Evolutionary conservation across 768 basidiomycete species (phyloP).

Genomic region (Tylopilus sp.): DNA sequence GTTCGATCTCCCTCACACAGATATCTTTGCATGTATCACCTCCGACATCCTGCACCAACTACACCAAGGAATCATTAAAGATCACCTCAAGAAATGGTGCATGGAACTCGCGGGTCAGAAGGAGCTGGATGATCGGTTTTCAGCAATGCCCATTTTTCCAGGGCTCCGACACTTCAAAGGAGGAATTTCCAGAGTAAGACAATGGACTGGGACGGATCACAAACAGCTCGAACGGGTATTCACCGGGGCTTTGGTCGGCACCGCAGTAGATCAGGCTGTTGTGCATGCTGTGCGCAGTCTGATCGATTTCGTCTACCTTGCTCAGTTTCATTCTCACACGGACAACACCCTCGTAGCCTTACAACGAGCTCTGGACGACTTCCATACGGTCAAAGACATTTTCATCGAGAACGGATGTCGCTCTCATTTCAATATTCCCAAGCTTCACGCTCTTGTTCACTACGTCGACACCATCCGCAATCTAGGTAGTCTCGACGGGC

Average conservation of each 20-base stretch:
- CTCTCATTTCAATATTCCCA: background rate
- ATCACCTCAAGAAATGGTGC: conserved; percentile 3
- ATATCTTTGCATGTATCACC: background rate
- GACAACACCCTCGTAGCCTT: background rate
- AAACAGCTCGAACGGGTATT: background rate
- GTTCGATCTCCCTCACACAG: background rate
- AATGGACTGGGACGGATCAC: background rate
- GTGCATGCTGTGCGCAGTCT: background rate
- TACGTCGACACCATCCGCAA: background rate
- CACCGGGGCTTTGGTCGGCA: background rate
- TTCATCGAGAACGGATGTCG: background rate
- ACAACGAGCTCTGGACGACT: background rate
- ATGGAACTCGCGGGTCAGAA: fast-evolving
- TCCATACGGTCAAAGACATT: background rate
- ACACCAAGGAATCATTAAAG: background rate
- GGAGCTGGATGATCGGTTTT: background rate
- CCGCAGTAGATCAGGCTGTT: background rate
- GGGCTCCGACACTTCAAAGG: background rate
- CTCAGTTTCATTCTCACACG: background rate
- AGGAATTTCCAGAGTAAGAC: background rate
- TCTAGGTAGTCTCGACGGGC: background rate
- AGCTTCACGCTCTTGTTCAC: background rate
- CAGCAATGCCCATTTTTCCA: background rate
- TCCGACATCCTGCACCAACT: conserved; percentile 1
- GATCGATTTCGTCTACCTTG: background rate